A percentile compares a stretch with the other conserved stretches of the same genome.
Evolutionary conservation across 2,329 filamentous ascomycete genomes (phyloP).

Genomic region (Macrophomina phaseolina): DNA sequence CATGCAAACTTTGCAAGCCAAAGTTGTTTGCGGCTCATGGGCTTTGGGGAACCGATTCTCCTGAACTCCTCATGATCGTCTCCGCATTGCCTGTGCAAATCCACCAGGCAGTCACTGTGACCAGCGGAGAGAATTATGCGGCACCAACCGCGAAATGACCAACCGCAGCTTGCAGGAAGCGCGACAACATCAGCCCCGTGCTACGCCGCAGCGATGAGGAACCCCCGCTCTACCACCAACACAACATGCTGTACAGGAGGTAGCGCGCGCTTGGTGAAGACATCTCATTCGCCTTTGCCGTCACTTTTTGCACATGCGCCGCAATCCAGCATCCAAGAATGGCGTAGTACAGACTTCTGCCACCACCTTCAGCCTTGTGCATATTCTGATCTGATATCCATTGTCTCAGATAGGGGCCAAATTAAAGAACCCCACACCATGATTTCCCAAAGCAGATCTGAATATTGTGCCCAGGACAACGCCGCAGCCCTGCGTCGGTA

Average conservation of each 20-base stretch:
- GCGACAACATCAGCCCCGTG: neutral
- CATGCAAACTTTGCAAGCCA: neutral
- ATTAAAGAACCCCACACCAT: constrained; percentile 21
- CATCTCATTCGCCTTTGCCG: neutral
- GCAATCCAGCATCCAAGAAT: neutral
- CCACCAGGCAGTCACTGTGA: constrained; percentile 3
- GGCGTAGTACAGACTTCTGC: neutral
- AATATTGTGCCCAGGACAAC: constrained; percentile 18
- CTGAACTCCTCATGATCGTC: neutral
- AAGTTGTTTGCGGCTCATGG: neutral
- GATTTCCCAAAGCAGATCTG: constrained; percentile 24
- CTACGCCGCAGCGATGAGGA: neutral
- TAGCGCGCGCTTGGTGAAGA: neutral
- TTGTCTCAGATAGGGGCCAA: constrained; percentile 25
- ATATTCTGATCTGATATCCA: constrained; percentile 1
- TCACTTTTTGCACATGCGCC: neutral
- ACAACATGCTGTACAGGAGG: neutral
- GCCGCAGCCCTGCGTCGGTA: constrained; percentile 11
- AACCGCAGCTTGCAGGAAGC: neutral
- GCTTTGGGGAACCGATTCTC: neutral
- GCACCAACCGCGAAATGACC: constrained; percentile 5
- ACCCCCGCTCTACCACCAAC: neutral
- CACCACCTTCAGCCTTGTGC: neutral
- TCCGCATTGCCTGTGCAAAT: constrained; percentile 8
- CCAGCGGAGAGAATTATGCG: neutral